Evolutionary conservation across 23 red algal species (phyloP), one percentile per base, ranked within the genome.

Genomic region (Pyropia yezoensis): DNA sequence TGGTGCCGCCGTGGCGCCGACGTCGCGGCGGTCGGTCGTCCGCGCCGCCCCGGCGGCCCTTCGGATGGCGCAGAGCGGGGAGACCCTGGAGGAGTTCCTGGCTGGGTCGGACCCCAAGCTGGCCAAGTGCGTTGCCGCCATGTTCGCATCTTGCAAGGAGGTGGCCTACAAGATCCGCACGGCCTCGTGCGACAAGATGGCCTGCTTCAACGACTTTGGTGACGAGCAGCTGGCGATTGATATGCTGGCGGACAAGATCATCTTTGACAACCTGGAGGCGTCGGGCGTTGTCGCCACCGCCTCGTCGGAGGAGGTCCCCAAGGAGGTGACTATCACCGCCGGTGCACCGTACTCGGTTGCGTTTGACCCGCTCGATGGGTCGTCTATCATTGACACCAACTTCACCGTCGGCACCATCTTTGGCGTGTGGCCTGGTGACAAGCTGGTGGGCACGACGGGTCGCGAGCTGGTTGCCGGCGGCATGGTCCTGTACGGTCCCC

Each of bases 211-310:
- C 54, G 93, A 89, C 78, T 97, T 97, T 75, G 93, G 93, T 22
- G 93, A 97, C 51, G 83, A 97, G 78, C 93, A 97, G 61, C 52
- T 97, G 52, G 93, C 93, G 1, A 89, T 97, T 28, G 93, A 97
- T 53, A 70, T 97, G 75, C 69, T 97, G 18, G 85, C 93, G 19
- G 93, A 97, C 72, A 89, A 89, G 75, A 78, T 83, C 19, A 97
- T 97, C 56, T 89, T 86, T 58, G 93, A 89, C 51, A 89, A 89
- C 34, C 45, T 97, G 1, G 51, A 57, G 52, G 74, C 53, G 53
- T 85, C 73, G 7, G 84, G 93, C 27, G 87, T 91, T 45, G 71
- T 86, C 50, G 93, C 80, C 11, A 78, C 82, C 26, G 93, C 83
- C 24, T 73, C 62, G 13, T 97, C 93, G 4, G 93, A 97, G 74